Percentiles rank a stretch among this genome's conserved stretches.
phyloP scores from a whole-genome alignment of 2,329 filamentous ascomycete species.

The Pseudogymnoascus destructans region DNA sequence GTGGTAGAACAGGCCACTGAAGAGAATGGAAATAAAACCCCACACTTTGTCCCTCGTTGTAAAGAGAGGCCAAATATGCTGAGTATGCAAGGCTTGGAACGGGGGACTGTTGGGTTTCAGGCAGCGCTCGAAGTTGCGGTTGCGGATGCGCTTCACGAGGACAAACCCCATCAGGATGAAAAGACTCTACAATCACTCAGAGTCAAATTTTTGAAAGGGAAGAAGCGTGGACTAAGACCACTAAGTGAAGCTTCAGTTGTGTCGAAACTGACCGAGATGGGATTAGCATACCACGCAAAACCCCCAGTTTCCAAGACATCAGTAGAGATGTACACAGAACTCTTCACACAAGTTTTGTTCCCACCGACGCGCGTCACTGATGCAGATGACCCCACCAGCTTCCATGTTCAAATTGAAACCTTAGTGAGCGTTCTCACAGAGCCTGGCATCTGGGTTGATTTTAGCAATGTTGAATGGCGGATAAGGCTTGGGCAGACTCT shows the following conservation, averaged over 20 bases:
- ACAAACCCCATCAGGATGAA: conserved; percentile 34
- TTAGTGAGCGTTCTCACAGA: conserved; percentile 52
- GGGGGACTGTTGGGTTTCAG: conserved; percentile 56
- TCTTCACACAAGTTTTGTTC: conserved; percentile 47
- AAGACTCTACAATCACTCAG: conserved; percentile 17
- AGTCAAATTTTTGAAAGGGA: conserved; percentile 26
- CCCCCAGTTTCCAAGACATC: conserved; percentile 34
- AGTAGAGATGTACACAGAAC: conserved; percentile 46
- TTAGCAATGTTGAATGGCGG: conserved; percentile 62
- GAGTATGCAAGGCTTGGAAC: conserved; percentile 57
- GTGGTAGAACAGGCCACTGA: conserved; percentile 20
- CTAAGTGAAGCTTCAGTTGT: conserved; percentile 45
- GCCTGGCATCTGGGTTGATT: conserved; percentile 60
- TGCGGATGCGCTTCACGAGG: conserved; percentile 50
- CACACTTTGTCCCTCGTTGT: conserved; percentile 23
- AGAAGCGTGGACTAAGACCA: conserved; percentile 32
- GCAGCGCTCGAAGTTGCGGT: conserved; percentile 53
- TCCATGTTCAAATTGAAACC: conserved; percentile 57
- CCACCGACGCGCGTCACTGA: conserved; percentile 43
- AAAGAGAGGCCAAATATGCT: conserved; percentile 49
- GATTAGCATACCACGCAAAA: conserved; percentile 41
- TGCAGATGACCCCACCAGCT: conserved; percentile 44
- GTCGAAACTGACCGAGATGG: conserved; percentile 41
- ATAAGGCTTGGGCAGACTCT: conserved; percentile 60
- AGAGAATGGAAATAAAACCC: conserved; percentile 16